Percentiles rank a stretch among this genome's conserved stretches.
Conservation (phyloP, 176 grass and related monocot species). For the Zizania latifolia region DNA sequence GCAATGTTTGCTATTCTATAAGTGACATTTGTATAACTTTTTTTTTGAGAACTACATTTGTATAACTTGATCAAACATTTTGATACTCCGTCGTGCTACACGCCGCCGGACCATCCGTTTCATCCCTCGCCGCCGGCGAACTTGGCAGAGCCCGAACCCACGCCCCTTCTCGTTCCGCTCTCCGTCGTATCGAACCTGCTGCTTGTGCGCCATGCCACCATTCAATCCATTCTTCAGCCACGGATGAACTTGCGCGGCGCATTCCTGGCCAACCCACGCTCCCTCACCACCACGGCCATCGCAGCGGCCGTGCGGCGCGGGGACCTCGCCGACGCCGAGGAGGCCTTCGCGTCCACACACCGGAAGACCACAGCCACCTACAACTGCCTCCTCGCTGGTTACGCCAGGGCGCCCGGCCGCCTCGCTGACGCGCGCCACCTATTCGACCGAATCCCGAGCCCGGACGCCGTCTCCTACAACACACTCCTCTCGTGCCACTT, state of each 20-base stretch:
- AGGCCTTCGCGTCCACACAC: constrained; percentile 16
- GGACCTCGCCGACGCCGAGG: constrained; percentile 26
- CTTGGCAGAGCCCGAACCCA: no score
- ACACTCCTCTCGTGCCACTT: constrained; percentile 68
- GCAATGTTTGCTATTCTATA: no score
- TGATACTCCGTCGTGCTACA: no score
- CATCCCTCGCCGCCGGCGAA: no score
- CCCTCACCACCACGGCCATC: constrained; percentile 25
- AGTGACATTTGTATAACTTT: no score
- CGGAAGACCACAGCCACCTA: constrained; percentile 33
- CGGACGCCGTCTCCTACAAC: constrained; percentile 67
- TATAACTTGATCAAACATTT: no score
- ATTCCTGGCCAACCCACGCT: background rate
- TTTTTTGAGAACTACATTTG: no score
- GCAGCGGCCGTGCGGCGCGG: constrained; percentile 28
- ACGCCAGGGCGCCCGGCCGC: constrained; percentile 7
- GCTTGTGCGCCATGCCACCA: no score
- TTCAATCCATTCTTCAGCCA: background rate
- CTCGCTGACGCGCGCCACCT: constrained; percentile 32
- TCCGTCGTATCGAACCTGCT: no score
- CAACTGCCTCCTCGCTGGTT: constrained; percentile 53
- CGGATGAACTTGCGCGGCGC: background rate
- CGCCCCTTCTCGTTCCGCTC: no score
- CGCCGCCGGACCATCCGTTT: no score
- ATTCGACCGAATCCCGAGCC: constrained; percentile 40